These are phyloP conservation scores for Trametes punicea DNA, from an alignment of 768 basidiomycete species.

Conservation along the genomic window DNA sequence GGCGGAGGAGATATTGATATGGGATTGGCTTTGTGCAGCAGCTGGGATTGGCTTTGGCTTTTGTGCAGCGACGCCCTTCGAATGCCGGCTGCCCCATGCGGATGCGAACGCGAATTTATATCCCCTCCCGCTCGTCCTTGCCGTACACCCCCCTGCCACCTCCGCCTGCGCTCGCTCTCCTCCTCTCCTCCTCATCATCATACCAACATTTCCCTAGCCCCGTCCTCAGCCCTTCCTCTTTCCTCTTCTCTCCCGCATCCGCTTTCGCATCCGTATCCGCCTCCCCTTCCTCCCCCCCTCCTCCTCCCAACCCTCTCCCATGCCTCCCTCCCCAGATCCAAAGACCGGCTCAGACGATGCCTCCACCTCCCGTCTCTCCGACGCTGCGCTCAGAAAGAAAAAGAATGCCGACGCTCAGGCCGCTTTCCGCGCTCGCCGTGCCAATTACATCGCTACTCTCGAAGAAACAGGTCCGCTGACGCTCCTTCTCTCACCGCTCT, in stretches of 20 bases:
- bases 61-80: too few species aligned
- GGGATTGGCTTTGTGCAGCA: too few species aligned
- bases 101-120: too few species aligned
- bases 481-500: conserved; percentile 6
- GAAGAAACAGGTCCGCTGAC: conserved; percentile 64
- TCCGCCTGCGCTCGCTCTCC: background rate
- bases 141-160: background rate
- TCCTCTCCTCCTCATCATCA: background rate
- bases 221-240: background rate
- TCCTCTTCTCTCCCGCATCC: conserved; percentile 3
- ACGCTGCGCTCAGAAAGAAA: conserved; percentile 75
- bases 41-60: too few species aligned
- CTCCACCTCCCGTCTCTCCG: conserved; percentile 47
- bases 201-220: conserved; percentile 15
- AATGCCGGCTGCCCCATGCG: too few species aligned
- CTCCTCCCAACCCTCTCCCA: conserved; percentile 17
- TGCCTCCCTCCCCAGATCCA: conserved; percentile 32
- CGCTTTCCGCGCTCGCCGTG: conserved; percentile 75
- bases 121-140: background rate
- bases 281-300: conserved; percentile 22
- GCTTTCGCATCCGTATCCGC: background rate
- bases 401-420: conserved; percentile 91
- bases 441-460: conserved; percentile 84
- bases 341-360: conserved; percentile 38
- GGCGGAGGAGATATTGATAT: too few species aligned